Base-by-base conservation (phyloP, 257 asterid genomes). In the Scutellaria barbata region DNA sequence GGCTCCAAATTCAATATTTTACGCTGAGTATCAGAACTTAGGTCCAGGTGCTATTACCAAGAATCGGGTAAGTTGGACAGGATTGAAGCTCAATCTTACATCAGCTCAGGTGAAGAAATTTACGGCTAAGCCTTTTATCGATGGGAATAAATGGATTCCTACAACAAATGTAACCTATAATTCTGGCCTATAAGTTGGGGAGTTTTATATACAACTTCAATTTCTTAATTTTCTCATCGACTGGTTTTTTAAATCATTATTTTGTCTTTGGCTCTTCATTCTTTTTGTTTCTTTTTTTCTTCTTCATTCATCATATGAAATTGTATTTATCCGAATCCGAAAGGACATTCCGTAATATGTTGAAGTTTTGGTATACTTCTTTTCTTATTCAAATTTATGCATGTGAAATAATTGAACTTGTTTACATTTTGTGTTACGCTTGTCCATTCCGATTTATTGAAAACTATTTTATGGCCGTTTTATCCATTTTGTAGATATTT, bases 1-100 rank as follows among this genome's bases (percentile, higher is more conserved):
- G 5, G 96, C 92, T 39, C 96, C 92, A 5, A 22, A 60, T 39
- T 89, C 97, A 1, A 87, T 91, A 7, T 91, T 80, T 18, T 91
- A 91, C 45, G 96, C 73, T 0, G 97, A 91, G 63, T 87, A 66
- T 56, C 77, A 82, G 30, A 89, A 90, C 47, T 10, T 9, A 3
- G 97, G 97, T 1, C 66, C 76, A 0, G 97, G 97, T 30, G 83
- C 97, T 0, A 74, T 10, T 35, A 90, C 92, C 16, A 80, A 71
- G 53, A 76, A 83, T 0, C 78, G 97, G 72, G 97, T 91, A 6
- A 73, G 68, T 0, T 91, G 97, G 97, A 73, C 9, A 73, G 97
- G 97, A 0, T 61, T 90, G 84, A 90, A 78, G 78, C 81, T 83
- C 67, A 80, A 86, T 33, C 85, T 87, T 4, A 74, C 39, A 40